Evolutionary conservation across 73 alveolate species (phyloP).

Genomic region (Paramecium biaurelia): DNA sequence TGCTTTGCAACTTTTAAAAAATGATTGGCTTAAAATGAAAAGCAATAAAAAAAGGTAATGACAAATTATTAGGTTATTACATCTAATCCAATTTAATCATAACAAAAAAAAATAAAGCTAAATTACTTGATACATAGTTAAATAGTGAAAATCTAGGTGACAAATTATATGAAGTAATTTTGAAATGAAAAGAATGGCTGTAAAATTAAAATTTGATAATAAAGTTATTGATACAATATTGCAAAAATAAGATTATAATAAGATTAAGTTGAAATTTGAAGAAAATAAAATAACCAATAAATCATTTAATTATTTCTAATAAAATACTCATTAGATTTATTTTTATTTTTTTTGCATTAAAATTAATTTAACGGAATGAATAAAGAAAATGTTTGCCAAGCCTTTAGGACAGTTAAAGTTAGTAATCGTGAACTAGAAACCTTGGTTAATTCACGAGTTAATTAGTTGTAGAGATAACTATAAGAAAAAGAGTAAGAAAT

Average conservation of each 20-base stretch:
- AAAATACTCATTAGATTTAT: neutral
- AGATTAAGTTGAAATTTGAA: neutral
- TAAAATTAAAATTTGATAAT: neutral
- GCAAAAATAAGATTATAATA: neutral
- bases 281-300: neutral
- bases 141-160: neutral
- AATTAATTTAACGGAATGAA: constrained; percentile 23
- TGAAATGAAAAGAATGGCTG: constrained; percentile 19
- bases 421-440: neutral
- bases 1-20: neutral
- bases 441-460: neutral
- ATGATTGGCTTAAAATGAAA: neutral
- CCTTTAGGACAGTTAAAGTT: neutral
- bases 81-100: neutral
- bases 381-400: constrained; percentile 21
- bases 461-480: neutral
- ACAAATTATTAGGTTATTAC: neutral
- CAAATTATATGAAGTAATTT: neutral
- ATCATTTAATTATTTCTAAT: neutral
- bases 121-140: neutral
- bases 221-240: neutral
- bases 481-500: constrained; percentile 3
- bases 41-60: neutral
- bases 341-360: neutral
- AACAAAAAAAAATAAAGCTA: neutral